A percentile compares a stretch with the other conserved stretches of the same genome.
Conservation (phyloP, 768 basidiomycete species). For the Tricholoma terreum region DNA sequence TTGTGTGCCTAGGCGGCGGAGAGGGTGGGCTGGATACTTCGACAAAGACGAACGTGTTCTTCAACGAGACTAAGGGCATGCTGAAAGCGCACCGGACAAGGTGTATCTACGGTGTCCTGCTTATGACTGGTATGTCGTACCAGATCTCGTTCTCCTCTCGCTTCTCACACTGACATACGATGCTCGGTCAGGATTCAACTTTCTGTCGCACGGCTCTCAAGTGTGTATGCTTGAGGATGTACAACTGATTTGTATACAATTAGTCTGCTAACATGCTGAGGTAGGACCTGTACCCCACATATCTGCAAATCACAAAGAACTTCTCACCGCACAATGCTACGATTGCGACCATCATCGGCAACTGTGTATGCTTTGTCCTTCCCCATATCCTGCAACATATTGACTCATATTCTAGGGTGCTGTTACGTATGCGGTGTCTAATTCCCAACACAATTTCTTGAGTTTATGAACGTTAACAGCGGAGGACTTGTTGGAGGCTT, state of each 20-base stretch:
- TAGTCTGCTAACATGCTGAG: neutral
- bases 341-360: constrained; percentile 64
- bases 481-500: constrained; percentile 12
- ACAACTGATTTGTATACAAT: too few relatives aligned
- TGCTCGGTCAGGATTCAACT: constrained; percentile 42
- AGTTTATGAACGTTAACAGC: neutral
- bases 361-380: constrained; percentile 29
- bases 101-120: constrained; percentile 69
- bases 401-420: constrained; percentile 8
- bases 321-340: constrained; percentile 47
- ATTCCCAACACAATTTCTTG: neutral
- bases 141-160: neutral
- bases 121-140: constrained; percentile 8
- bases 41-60: constrained; percentile 65
- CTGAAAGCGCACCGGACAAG: constrained; percentile 75
- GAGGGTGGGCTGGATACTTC: constrained; percentile 53
- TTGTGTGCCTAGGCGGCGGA: constrained; percentile 56
- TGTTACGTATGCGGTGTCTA: constrained; percentile 8
- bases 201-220: constrained; percentile 50
- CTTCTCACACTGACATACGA: neutral
- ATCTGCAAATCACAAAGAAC: constrained; percentile 49
- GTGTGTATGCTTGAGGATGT: constrained; percentile 10
- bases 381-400: neutral
- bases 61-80: constrained; percentile 71
- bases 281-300: constrained; percentile 58